A percentile compares a stretch with the other conserved stretches of the same genome.
Evolutionary conservation across 148 eudicot genomes (phyloP).

Genomic region (Fagopyrum esculentum): DNA sequence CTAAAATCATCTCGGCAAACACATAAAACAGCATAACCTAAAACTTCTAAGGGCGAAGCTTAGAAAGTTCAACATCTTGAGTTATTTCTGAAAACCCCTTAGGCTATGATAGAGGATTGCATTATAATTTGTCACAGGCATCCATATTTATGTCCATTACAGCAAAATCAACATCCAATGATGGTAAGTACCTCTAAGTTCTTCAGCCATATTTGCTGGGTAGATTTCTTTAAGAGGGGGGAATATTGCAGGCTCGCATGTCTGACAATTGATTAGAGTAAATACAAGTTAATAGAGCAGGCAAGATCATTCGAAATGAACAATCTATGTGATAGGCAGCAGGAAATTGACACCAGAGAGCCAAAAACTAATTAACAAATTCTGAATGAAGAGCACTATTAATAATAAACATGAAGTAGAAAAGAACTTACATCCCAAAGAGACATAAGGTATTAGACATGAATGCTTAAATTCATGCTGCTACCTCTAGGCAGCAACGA

Average conservation of each 20-base stretch:
- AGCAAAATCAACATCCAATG: background rate
- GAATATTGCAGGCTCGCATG: slow-evolving; percentile 75
- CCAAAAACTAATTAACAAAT: background rate
- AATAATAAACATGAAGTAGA: background rate
- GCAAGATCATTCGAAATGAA: background rate
- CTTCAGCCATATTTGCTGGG: slow-evolving; percentile 77
- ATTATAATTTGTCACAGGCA: background rate
- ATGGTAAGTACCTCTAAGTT: slow-evolving; percentile 56
- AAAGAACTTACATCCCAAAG: background rate
- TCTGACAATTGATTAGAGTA: slow-evolving; percentile 44
- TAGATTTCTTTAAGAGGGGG: slow-evolving; percentile 90
- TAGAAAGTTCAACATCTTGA: background rate
- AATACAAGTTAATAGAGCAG: background rate
- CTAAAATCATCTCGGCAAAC: background rate
- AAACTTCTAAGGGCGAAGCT: background rate
- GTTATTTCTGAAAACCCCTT: background rate
- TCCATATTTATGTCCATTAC: background rate
- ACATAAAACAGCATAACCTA: slow-evolving; percentile 6
- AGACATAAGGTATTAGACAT: background rate
- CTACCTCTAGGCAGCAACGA: background rate
- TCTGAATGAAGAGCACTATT: background rate
- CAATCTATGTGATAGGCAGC: slow-evolving; percentile 5
- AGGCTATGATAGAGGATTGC: background rate
- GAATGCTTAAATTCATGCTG: background rate
- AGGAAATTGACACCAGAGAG: background rate